Base-by-base conservation (phyloP, 306 rosid species). In the Vigna angularis region DNA sequence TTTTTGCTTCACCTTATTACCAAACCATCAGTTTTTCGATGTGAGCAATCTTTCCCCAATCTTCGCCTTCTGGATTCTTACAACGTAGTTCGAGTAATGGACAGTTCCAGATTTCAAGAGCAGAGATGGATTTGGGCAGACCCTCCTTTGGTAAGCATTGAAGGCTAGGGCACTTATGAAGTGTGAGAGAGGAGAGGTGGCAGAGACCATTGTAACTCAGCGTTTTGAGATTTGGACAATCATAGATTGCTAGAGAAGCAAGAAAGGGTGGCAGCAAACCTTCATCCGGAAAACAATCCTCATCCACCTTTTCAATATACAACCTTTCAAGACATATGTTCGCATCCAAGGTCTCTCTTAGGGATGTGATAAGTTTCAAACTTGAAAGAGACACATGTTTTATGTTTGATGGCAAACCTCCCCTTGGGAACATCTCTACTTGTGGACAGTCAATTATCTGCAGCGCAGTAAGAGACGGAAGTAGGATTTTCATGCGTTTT, bases 171-270 rank as follows among this genome's bases (percentile, higher is more conserved):
- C 64, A 57, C 0, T 11, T 0, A 4, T 0, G 0, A 57, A 57
- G 32, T 2, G 0, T 7, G 7, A 57, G 64, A 57, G n/a, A 57
- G n/a, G 36, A 57, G 64, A 57, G 64, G 7, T 57, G 36, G 9
- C n/a, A 11, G 11, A 57, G 64, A 57, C n/a, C 38, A 38, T 57
- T 57, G 9, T 24, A 26, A 4, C 26, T 1, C 9, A 57, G 3
- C 13, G 5, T 24, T 24, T 24, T 57, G 11, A 57, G 64, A 57
- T 22, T 0, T 4, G 8, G 7, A n/a, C 64, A 24, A 4, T 0
- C 0, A 0, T 1, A 0, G 7, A 57, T 57, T 0, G 0, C 0
- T 9, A 57, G n/a, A 22, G 2, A 56, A 10, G 63, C 22, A 4
- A 57, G n/a, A 57, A 3, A 57, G 16, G 4, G 34, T 22, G 64